These are phyloP conservation scores for Orobanche coerulescens DNA, from an alignment of 257 asterid genomes.

Conservation along the genomic window DNA sequence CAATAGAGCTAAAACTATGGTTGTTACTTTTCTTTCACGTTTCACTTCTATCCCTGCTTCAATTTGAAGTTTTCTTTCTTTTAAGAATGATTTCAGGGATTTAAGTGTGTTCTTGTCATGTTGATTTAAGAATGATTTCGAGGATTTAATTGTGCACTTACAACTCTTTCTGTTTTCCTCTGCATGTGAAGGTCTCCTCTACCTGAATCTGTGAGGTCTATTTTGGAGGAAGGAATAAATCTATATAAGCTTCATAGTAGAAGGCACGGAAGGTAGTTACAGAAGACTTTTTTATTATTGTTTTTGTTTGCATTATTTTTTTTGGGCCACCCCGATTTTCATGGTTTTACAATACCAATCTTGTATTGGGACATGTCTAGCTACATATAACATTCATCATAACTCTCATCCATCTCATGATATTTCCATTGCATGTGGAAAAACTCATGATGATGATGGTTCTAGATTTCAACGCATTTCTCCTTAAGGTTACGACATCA, in stretches of 20 bases:
- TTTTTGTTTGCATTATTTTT: background rate
- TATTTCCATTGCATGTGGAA: too few species aligned
- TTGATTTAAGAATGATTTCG: background rate
- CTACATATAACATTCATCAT: too few species aligned
- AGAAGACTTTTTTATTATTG: background rate
- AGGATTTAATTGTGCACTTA: conserved; percentile 18
- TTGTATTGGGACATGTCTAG: too few species aligned
- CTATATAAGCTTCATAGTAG: conserved; percentile 61
- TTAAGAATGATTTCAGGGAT: background rate
- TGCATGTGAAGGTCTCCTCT: conserved; percentile 62
- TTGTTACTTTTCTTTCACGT: background rate
- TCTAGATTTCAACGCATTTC: too few species aligned
- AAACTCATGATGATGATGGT: too few species aligned
- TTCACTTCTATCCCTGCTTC: background rate
- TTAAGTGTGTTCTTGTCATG: background rate
- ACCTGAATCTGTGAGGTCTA: conserved; percentile 61
- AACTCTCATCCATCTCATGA: too few species aligned
- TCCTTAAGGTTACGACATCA: too few species aligned
- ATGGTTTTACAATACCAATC: too few species aligned
- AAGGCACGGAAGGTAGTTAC: conserved; percentile 60
- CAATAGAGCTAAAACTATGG: background rate
- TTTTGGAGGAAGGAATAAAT: conserved; percentile 74
- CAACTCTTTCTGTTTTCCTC: conserved; percentile 23
- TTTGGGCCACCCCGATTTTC: too few species aligned
- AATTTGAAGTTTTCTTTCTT: background rate